These are phyloP conservation scores for Leishmania tarentolae DNA, from an alignment of 208 protist species.

Conservation along the genomic window DNA sequence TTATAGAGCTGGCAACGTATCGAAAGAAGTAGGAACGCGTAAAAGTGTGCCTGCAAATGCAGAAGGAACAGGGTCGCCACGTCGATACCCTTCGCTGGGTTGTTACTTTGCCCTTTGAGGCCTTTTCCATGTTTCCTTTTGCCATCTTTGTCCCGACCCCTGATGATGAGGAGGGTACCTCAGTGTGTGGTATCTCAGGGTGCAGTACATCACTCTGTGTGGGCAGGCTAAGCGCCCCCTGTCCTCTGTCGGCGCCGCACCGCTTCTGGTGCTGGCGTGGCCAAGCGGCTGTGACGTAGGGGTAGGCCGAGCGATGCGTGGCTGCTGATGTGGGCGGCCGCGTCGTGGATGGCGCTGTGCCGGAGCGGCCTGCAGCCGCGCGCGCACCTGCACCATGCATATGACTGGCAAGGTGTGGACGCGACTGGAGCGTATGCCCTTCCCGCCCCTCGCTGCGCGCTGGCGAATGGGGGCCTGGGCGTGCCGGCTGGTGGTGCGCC, in stretches of 20 bases:
- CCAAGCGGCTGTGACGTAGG: too few species aligned
- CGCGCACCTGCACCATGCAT: neutral
- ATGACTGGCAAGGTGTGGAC: neutral
- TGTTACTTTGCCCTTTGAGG: neutral
- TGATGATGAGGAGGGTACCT: neutral
- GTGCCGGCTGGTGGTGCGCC: too few species aligned
- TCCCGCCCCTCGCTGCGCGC: neutral
- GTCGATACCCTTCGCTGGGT: neutral
- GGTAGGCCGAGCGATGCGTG: too few species aligned
- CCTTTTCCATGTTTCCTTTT: neutral
- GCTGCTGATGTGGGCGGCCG: neutral
- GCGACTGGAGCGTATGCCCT: neutral
- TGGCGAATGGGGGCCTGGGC: neutral
- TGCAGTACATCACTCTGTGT: neutral
- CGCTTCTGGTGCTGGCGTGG: neutral
- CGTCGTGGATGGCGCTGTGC: neutral
- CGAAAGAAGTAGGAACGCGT: constrained; percentile 53
- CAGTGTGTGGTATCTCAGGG: neutral
- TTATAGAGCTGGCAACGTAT: constrained; percentile 63
- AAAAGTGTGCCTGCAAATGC: neutral
- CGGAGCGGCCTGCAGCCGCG: neutral
- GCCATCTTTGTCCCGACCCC: neutral
- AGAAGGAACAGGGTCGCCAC: neutral
- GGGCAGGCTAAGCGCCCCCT: neutral
- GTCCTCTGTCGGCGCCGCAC: neutral